A percentile compares a stretch with the other conserved stretches of the same genome.
Evolutionary conservation across 345 rosid genomes (phyloP).

Genomic region (Aurinia saxatilis): DNA sequence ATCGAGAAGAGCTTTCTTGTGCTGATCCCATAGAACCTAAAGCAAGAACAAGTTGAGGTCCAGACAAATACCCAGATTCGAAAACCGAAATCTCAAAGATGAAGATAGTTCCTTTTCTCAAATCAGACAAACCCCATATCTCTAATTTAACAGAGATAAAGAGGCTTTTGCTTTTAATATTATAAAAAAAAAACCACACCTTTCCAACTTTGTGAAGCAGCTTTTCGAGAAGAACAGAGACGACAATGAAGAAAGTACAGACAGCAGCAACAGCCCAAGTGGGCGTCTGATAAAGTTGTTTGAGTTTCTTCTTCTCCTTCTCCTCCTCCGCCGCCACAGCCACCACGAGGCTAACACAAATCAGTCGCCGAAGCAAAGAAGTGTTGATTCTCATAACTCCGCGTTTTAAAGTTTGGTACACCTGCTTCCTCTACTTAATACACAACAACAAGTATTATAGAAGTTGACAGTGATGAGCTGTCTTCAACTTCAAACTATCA

Average conservation of each 20-base stretch:
- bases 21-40: constrained; percentile 75
- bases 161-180: background rate
- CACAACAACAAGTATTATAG: background rate
- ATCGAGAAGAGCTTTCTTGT: constrained; percentile 72
- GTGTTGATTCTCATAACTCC: constrained; percentile 5
- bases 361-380: constrained; percentile 13
- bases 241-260: constrained; percentile 67
- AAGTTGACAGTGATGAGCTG: constrained; percentile 23
- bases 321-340: constrained; percentile 24
- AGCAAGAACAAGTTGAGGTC: constrained; percentile 9
- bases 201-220: constrained; percentile 69
- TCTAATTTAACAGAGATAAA: background rate
- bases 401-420: background rate
- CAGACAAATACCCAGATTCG: background rate
- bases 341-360: constrained; percentile 12
- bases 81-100: background rate
- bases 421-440: constrained; percentile 15
- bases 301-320: constrained; percentile 23
- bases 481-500: constrained; percentile 14
- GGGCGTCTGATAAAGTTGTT: constrained; percentile 73
- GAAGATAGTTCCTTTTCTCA: constrained; percentile 1
- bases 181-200: constrained; percentile 18
- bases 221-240: constrained; percentile 67
- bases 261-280: constrained; percentile 94
- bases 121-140: constrained; percentile 5